Evolutionary conservation across 23 red algal genomes (phyloP).

Genomic region (Gracilariopsis chorda): DNA sequence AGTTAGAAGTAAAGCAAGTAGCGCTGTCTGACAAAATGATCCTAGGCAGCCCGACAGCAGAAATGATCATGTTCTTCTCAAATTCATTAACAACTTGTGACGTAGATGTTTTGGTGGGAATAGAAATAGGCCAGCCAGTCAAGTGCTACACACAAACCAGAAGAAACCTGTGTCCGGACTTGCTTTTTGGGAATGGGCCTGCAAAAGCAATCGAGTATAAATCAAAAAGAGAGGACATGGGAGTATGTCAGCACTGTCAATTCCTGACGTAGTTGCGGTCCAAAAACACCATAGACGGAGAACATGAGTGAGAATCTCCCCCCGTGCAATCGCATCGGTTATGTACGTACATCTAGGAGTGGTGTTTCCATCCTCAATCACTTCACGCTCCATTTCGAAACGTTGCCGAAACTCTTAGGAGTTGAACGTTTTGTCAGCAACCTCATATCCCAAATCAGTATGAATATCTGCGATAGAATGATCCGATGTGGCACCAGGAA

Average conservation of each 20-base stretch:
- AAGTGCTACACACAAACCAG: no score
- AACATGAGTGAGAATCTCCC: not conserved
- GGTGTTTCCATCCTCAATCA: conserved; percentile 19
- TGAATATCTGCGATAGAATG: conserved; percentile 22
- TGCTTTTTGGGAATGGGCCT: no score
- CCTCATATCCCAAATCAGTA: conserved; percentile 30
- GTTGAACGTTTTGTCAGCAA: conserved; percentile 45
- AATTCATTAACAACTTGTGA: no score
- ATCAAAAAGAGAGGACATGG: no score
- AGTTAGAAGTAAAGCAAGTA: no score
- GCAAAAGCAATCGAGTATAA: no score
- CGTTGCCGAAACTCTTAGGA: not conserved
- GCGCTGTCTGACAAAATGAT: no score
- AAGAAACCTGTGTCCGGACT: no score
- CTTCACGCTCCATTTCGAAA: conserved; percentile 20
- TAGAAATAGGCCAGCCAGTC: no score
- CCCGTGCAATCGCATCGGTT: conserved; percentile 1
- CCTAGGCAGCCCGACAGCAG: no score
- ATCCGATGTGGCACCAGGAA: not conserved
- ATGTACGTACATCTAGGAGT: not conserved
- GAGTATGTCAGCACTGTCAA: conserved; percentile 2
- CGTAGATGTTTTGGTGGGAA: no score
- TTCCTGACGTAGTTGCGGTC: not conserved
- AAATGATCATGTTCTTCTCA: no score
- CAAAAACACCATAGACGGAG: conserved; percentile 16